Base-by-base conservation (phyloP, 2,329 filamentous ascomycete genomes). In the Claviceps fusiformis region DNA sequence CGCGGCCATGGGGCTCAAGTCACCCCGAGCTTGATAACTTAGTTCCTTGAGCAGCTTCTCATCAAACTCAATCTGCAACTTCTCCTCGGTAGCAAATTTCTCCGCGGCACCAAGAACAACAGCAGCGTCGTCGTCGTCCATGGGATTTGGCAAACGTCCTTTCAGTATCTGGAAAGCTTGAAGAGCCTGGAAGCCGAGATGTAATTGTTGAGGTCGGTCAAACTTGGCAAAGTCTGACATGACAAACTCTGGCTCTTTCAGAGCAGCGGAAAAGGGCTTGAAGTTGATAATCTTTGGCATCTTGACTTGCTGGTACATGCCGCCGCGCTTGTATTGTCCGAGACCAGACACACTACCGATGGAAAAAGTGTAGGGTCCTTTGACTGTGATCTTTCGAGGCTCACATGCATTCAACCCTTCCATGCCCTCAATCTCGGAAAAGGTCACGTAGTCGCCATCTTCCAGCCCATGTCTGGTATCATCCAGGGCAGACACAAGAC, bases 221-320 rank as follows among this genome's bases (percentile, higher is more conserved):
- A 96, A 97, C 71, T 98, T 98, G 71, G 93, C 93, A 67, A 91
- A 98, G 69, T 98, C 93, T 27, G 93, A 95, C 58, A 95, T 82
- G 64, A 97, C 73, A 60, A 95, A 83, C 64, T 96, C 92, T 2
- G 93, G 93, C 56, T 89, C 87, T 71, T 89, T 89, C 55, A 96
- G 71, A 58, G 95, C 82, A 53, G 81, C 74, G 46, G 83, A 83
- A 56, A 96, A 81, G 45, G 83, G 77, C 74, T 95, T 88, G 73
- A 97, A 98, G 68, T 93, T 81, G 64, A 97, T 73, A 54, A 89
- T 81, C 74, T 93, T 95, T 52, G 93, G 93, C 92, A 96, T 96
- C 79, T 97, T 98, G 70, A 97, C 93, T 71, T 98, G 93, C 44
- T 88, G 86, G 70, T 87, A 98, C 57, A 95, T 81, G 58, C 93